These are phyloP conservation scores for Pezicula carpinea DNA, from an alignment of 2,329 filamentous ascomycete genomes.

Conservation along the genomic window DNA sequence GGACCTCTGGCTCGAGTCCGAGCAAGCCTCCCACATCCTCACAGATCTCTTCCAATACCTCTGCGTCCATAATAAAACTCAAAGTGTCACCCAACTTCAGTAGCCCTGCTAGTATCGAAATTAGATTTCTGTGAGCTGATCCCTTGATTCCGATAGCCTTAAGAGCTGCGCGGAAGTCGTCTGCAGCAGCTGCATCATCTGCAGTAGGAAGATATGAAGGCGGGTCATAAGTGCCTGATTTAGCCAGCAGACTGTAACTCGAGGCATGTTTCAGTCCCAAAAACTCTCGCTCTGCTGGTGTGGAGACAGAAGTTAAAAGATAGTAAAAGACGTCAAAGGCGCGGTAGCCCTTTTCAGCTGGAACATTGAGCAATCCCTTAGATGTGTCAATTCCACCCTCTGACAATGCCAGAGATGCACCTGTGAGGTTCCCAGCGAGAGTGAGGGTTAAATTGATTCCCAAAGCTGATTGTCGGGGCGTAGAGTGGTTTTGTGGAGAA, in stretches of 20 bases:
- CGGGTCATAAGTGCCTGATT: slow-evolving; percentile 79
- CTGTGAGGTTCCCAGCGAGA: slow-evolving; percentile 72
- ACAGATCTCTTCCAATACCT: slow-evolving; percentile 78
- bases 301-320: slow-evolving; percentile 85
- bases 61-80: slow-evolving; percentile 78
- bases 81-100: slow-evolving; percentile 89
- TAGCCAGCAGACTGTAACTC: slow-evolving; percentile 72
- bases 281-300: slow-evolving; percentile 82
- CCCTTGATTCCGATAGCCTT: slow-evolving; percentile 95
- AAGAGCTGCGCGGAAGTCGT: slow-evolving; percentile 83
- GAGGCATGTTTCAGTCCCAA: slow-evolving; percentile 74
- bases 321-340: slow-evolving; percentile 99
- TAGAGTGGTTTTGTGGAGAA: slow-evolving; percentile 84
- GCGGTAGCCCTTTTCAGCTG: slow-evolving; percentile 73
- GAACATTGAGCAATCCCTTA: slow-evolving; percentile 75
- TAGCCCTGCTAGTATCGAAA: slow-evolving; percentile 80
- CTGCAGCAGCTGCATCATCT: slow-evolving; percentile 86
- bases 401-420: slow-evolving; percentile 72
- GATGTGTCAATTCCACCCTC: slow-evolving; percentile 83
- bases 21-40: slow-evolving; percentile 86
- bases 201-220: slow-evolving; percentile 87
- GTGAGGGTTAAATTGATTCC: slow-evolving; percentile 79
- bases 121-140: slow-evolving; percentile 71
- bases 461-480: slow-evolving; percentile 74
- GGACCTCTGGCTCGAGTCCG: slow-evolving; percentile 79